These are phyloP conservation scores for Micromonas pusilla DNA, from an alignment of 139 green algal genomes.

Conservation along the genomic window DNA sequence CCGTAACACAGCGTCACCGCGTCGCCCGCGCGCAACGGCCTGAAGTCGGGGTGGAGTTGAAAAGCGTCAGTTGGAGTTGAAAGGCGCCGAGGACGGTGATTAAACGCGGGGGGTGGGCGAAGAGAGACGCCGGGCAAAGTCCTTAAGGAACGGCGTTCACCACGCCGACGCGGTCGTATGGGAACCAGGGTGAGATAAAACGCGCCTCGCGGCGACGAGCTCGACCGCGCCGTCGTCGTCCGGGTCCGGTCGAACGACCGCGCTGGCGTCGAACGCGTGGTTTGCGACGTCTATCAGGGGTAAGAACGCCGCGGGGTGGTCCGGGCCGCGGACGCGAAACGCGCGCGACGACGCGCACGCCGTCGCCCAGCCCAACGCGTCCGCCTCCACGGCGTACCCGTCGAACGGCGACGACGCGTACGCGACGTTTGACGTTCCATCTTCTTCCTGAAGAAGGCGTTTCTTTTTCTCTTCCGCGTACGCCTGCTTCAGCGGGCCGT, in stretches of 20 bases:
- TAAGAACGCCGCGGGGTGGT: constrained; percentile 28
- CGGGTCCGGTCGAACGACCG: not conserved
- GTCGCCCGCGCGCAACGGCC: constrained; percentile 40
- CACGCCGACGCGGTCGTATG: no score
- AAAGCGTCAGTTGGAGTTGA: no score
- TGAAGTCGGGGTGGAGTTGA: no score
- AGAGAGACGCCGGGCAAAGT: no score
- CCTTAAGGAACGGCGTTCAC: no score
- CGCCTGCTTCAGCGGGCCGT: not conserved
- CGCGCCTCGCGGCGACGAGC: not conserved
- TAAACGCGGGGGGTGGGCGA: no score
- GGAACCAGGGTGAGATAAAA: no score
- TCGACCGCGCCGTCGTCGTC: not conserved
- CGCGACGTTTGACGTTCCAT: no score
- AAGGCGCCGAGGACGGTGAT: no score
- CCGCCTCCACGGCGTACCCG: constrained; percentile 8
- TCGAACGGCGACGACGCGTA: not conserved
- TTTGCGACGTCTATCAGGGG: constrained; percentile 30
- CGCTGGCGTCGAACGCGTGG: constrained; percentile 25
- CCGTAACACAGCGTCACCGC: constrained; percentile 70
- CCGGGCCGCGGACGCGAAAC: constrained; percentile 33
- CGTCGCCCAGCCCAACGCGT: constrained; percentile 24
- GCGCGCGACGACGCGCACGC: constrained; percentile 19
- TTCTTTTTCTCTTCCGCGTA: not conserved
- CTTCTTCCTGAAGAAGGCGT: no score